These are phyloP conservation scores for Capillidium heterosporum DNA, from an alignment of 371 early-diverging fungal species.

Conservation along the genomic window DNA sequence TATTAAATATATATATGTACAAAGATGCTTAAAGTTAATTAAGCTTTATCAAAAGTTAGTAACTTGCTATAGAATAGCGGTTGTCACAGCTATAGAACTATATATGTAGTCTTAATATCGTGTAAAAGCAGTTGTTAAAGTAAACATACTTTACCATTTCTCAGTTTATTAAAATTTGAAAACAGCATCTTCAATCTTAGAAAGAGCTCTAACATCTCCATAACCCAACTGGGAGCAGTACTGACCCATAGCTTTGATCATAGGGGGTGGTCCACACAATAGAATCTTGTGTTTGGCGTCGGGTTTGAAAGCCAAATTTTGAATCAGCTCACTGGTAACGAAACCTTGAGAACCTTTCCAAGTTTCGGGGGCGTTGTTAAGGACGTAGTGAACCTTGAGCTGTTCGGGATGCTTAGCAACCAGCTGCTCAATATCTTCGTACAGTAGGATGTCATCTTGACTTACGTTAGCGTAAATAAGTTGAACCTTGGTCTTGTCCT, in stretches of 20 bases:
- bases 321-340: constrained; percentile 65
- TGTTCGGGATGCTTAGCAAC: constrained; percentile 48
- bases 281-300: constrained; percentile 67
- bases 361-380: constrained; percentile 52
- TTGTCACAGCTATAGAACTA: too few relatives aligned
- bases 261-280: constrained; percentile 89
- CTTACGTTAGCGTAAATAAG: constrained; percentile 84
- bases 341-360: constrained; percentile 83
- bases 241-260: constrained; percentile 75
- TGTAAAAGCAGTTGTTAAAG: too few relatives aligned
- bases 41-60: too few relatives aligned
- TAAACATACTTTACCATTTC: background rate
- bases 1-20: too few relatives aligned
- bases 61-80: too few relatives aligned
- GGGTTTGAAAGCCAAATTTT: constrained; percentile 52
- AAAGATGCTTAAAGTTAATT: too few relatives aligned
- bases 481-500: constrained; percentile 62
- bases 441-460: constrained; percentile 74
- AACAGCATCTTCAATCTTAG: constrained; percentile 71
- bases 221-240: constrained; percentile 45
- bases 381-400: constrained; percentile 64
- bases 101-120: too few relatives aligned
- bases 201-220: constrained; percentile 56
- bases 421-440: constrained; percentile 62
- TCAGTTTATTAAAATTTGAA: constrained; percentile 62